Evolutionary conservation across 331 rosid species (phyloP).

Genomic region (Acacia pycnantha): DNA sequence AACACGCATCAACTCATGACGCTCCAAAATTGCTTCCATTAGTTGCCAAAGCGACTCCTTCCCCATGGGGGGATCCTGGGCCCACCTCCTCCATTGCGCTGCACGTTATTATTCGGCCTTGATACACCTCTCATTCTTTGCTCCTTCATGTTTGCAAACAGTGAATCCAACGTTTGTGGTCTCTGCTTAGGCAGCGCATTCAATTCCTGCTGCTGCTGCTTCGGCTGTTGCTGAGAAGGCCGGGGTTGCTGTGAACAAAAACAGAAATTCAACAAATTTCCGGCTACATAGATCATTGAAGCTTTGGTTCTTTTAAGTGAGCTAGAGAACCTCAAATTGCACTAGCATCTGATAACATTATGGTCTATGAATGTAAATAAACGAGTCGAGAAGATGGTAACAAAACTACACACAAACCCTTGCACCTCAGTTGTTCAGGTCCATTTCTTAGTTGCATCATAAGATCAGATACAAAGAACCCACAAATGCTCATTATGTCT

Average conservation of each 20-base stretch:
- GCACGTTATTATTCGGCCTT: constrained; percentile 51
- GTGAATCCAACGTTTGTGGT: constrained; percentile 78
- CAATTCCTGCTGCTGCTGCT: constrained; percentile 27
- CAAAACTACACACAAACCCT: neutral
- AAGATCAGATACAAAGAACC: neutral
- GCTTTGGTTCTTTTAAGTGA: neutral
- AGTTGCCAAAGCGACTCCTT: constrained; percentile 72
- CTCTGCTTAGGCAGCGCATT: constrained; percentile 51
- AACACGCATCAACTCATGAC: constrained; percentile 15
- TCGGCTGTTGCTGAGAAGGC: constrained; percentile 31
- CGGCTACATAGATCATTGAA: neutral
- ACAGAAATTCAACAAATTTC: neutral
- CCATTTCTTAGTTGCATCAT: neutral
- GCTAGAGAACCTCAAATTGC: neutral
- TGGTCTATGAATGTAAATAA: neutral
- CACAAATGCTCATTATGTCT: neutral
- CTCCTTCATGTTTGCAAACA: constrained; percentile 88
- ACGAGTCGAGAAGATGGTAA: neutral
- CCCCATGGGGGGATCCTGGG: constrained; percentile 64
- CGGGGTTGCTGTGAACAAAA: constrained; percentile 37
- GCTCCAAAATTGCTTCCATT: neutral
- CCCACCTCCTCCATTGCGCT: constrained; percentile 47
- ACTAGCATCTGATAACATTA: neutral
- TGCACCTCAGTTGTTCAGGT: neutral
- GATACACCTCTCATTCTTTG: constrained; percentile 66